Conservation (phyloP, 768 basidiomycete genomes). For the Tremella mesenterica region DNA sequence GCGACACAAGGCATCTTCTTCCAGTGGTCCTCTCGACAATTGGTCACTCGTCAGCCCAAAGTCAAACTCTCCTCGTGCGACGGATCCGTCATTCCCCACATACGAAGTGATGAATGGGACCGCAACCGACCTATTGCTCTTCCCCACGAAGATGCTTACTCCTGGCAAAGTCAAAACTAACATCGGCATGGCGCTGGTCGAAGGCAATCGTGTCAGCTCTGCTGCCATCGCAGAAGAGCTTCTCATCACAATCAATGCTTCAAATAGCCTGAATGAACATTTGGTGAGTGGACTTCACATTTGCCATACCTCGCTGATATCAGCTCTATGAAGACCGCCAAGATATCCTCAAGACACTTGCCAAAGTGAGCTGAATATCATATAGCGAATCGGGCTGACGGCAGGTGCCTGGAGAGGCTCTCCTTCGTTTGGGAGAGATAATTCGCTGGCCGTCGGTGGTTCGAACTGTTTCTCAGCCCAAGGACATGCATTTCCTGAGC, state of each 20-base stretch:
- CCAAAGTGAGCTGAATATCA: constrained; percentile 1
- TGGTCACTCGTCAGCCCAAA: too few species aligned
- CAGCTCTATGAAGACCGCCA: constrained; percentile 8
- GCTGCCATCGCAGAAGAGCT: neutral
- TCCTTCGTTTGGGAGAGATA: constrained; percentile 4
- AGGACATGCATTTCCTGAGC: constrained; percentile 1
- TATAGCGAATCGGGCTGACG: neutral
- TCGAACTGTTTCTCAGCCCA: neutral
- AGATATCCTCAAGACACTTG: neutral
- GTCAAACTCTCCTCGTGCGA: neutral
- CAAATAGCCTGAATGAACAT: neutral
- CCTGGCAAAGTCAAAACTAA: neutral
- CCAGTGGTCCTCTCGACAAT: too few species aligned
- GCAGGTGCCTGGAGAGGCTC: neutral
- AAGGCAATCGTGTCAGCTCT: neutral
- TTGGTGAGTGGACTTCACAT: neutral
- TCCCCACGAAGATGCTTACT: neutral
- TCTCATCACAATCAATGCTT: neutral
- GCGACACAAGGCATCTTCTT: too few species aligned
- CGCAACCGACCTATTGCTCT: neutral
- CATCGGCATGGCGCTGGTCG: neutral
- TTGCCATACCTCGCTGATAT: neutral
- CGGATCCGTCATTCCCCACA: neutral
- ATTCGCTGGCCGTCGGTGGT: constrained; percentile 4
- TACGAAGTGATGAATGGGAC: neutral